Percentiles rank a stretch among this genome's conserved stretches.
These are phyloP conservation scores for Neurospora sp. DNA, from an alignment of 495 filamentous ascomycete species.

Conservation along the genomic window DNA sequence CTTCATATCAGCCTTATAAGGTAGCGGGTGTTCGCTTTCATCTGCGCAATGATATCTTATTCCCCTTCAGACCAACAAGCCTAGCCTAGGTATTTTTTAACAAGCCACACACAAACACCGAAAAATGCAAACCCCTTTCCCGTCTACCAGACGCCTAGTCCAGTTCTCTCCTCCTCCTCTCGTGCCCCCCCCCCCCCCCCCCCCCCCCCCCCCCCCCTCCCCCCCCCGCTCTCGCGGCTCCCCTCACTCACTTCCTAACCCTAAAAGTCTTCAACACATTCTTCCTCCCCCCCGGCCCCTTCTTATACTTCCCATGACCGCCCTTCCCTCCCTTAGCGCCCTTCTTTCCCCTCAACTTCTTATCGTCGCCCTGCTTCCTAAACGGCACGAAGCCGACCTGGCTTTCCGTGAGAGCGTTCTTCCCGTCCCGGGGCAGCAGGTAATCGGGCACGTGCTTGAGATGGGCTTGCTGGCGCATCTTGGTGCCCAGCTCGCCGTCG, in stretches of 20 bases:
- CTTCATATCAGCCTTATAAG: neutral
- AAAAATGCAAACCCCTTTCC: neutral
- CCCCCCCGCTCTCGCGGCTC: too few relatives aligned
- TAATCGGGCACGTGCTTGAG: slow-evolving; percentile 95
- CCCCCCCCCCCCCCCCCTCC: slow-evolving; percentile 6
- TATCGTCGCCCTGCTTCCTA: slow-evolving; percentile 45
- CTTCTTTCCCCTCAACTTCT: slow-evolving; percentile 53
- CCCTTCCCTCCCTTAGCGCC: slow-evolving; percentile 45
- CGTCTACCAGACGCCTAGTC: neutral
- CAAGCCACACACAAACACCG: neutral
- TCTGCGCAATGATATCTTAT: neutral
- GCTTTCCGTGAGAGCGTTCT: slow-evolving; percentile 50
- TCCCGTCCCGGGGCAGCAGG: slow-evolving; percentile 72
- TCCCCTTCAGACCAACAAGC: neutral
- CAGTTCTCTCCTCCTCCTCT: too few relatives aligned
- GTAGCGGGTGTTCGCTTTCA: too few relatives aligned
- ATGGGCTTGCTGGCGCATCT: slow-evolving; percentile 73
- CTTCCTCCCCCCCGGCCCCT: slow-evolving; percentile 40
- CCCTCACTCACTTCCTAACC: slow-evolving; percentile 40
- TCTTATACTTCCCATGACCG: slow-evolving; percentile 36
- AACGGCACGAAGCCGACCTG: slow-evolving; percentile 68
- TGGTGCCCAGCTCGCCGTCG: slow-evolving; percentile 68
- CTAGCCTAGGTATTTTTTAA: neutral
- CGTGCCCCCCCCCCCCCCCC: neutral
- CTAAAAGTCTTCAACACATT: slow-evolving; percentile 93